Evolutionary conservation across 1,284 basidiomycete species (phyloP).

Genomic region (Salmacisia buchloeana): DNA sequence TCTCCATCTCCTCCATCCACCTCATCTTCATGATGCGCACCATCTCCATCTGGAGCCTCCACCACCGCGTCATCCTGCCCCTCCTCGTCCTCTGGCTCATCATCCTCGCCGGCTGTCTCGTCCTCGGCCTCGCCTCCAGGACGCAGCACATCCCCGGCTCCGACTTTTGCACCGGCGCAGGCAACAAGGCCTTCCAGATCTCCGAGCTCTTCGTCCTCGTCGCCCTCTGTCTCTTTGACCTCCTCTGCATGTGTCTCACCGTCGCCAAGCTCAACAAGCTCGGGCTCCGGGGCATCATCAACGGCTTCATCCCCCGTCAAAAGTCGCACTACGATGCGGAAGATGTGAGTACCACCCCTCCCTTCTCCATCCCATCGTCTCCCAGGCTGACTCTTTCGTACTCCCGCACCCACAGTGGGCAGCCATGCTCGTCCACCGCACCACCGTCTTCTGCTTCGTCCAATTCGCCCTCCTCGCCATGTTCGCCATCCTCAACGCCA

Average conservation of each 20-base stretch:
- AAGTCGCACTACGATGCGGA: constrained; percentile 25
- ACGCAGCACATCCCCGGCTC: constrained; percentile 21
- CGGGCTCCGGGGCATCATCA: constrained; percentile 28
- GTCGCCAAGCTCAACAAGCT: constrained; percentile 36
- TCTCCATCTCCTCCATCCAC: constrained; percentile 26
- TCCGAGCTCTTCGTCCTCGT: constrained; percentile 19
- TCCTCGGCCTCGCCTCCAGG: constrained; percentile 25
- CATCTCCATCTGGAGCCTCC: constrained; percentile 35
- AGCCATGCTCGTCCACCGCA: constrained; percentile 36
- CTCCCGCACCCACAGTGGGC: neutral
- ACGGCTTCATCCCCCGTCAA: constrained; percentile 22
- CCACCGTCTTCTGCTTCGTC: constrained; percentile 32
- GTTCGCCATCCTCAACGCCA: constrained; percentile 25
- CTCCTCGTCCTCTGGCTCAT: constrained; percentile 28
- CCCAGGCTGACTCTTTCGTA: neutral
- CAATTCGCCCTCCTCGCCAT: constrained; percentile 34
- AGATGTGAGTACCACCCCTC: constrained; percentile 22
- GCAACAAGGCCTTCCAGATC: constrained; percentile 25
- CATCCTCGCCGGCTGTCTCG: constrained; percentile 24
- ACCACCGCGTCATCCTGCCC: constrained; percentile 22
- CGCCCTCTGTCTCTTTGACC: constrained; percentile 27
- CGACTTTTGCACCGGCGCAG: constrained; percentile 31
- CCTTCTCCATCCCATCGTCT: neutral
- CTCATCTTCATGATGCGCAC: constrained; percentile 38
- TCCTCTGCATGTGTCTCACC: constrained; percentile 29